Conservation (phyloP, 2,329 filamentous ascomycete genomes). For the Ambrosiella cleistominuta region DNA sequence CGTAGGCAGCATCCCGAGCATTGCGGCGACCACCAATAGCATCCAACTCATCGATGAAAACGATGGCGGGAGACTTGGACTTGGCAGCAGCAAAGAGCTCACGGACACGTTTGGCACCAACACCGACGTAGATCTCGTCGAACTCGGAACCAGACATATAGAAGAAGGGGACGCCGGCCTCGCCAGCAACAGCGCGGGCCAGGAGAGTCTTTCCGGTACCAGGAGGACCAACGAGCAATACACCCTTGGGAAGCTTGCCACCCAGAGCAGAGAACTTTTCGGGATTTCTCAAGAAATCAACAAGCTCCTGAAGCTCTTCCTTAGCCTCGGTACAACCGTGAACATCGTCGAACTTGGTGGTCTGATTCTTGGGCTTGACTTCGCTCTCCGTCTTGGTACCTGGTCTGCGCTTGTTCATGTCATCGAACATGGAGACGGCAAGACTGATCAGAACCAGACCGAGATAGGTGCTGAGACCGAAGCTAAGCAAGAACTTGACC, state of each 20-base stretch:
- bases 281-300: conserved; percentile 88
- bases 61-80: conserved; percentile 73
- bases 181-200: conserved; percentile 85
- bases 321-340: conserved; percentile 97
- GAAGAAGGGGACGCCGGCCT: conserved; percentile 96
- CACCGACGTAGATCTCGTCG: conserved; percentile 94
- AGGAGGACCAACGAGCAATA: conserved; percentile 83
- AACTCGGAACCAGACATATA: conserved; percentile 99
- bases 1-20: conserved; percentile 79
- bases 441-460: conserved; percentile 65
- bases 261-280: conserved; percentile 86
- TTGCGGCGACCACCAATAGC: conserved; percentile 91
- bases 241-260: conserved; percentile 92
- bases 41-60: conserved; percentile 89
- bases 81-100: conserved; percentile 78
- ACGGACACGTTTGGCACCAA: conserved; percentile 87
- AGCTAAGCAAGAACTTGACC: conserved; percentile 71
- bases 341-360: conserved; percentile 76
- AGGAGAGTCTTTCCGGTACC: conserved; percentile 96
- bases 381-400: conserved; percentile 59
- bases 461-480: conserved; percentile 62
- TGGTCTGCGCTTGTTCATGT: conserved; percentile 56
- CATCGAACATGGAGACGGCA: conserved; percentile 46
- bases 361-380: conserved; percentile 84
- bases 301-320: conserved; percentile 90